phyloP scores from a whole-genome alignment of 148 eudicot genomes.

The Vaccinium corymbosum region DNA sequence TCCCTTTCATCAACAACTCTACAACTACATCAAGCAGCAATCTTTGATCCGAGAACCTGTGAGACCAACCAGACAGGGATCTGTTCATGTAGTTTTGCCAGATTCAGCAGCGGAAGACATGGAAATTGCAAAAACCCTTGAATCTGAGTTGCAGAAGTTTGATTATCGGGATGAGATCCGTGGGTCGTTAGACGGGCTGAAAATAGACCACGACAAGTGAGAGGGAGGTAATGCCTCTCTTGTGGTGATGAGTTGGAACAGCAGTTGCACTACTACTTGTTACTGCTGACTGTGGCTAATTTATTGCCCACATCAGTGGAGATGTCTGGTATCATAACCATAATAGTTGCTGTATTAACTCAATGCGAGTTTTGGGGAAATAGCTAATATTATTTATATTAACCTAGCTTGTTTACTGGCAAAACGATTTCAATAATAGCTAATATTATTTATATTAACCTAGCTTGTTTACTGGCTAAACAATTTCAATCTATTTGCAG shows the following conservation, averaged over 20 bases:
- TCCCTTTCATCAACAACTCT: slow-evolving; percentile 48
- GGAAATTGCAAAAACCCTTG: slow-evolving; percentile 43
- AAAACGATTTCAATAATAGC: neutral
- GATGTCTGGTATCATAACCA: neutral
- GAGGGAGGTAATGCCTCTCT: slow-evolving; percentile 3
- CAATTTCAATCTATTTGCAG: neutral
- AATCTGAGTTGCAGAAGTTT: slow-evolving; percentile 41
- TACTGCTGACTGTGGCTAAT: neutral
- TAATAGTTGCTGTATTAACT: slow-evolving; percentile 3
- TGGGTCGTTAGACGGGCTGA: slow-evolving; percentile 28
- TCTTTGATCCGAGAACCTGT: slow-evolving; percentile 19
- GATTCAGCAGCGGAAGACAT: slow-evolving; percentile 30
- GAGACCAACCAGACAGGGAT: slow-evolving; percentile 40
- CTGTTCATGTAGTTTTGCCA: slow-evolving; percentile 51
- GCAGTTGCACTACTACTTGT: neutral
- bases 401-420: neutral
- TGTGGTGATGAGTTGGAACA: neutral
- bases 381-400: neutral
- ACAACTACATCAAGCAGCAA: slow-evolving; percentile 50
- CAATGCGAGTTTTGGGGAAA: neutral
- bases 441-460: neutral
- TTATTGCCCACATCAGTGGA: neutral
- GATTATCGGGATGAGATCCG: slow-evolving; percentile 22
- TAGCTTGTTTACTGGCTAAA: slow-evolving; percentile 1
- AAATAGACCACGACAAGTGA: slow-evolving; percentile 21